Evolutionary conservation across 2,329 filamentous ascomycete genomes (phyloP), one percentile per base, ranked within the genome.

Genomic region (Cucurbitaria berberidis): DNA sequence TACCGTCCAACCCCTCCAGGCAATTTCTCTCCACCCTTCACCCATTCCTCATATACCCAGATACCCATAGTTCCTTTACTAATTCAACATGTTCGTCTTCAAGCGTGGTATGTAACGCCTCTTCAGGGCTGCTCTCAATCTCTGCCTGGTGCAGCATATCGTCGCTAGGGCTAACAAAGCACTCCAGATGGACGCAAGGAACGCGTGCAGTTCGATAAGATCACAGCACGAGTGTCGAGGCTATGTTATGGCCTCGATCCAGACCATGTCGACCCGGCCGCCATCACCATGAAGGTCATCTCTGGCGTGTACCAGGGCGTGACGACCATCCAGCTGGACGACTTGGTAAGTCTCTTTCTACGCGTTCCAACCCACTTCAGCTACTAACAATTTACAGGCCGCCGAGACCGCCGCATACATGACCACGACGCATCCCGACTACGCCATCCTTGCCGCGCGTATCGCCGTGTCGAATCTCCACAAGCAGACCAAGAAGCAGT

Each of bases 401-500:
- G 95, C 95, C 69, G 95, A 99, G 82, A 99, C 95, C 69, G 95
- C 95, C 69, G 95, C 95, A 53, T 99, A 99, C 83, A 99, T 99
- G 95, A 99, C 95, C 57, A 93, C 97, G 68, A 99, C 93, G 59
- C 95, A 99, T 77, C 95, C 95, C 70, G 95, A 99, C 81, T 99
- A 99, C 77, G 95, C 95, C 76, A 96, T 98, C 75, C 91, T 99
- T 54, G 95, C 95, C 62, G 95, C 95, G 64, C 93, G 95, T 80
- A 98, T 99, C 74, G 95, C 95, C 67, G 95, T 99, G 49, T 99
- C 95, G 73, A 99, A 99, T 82, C 89, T 99, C 55, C 95, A 99
- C 88, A 99, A 99, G 82, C 95, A 99, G 84, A 99, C 95, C 62
- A 98, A 98, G 86, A 99, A 99, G 84, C 93, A 98, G 76, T 99